Evolutionary conservation across 2,329 filamentous ascomycete genomes (phyloP), one percentile per base, ranked within the genome.

Genomic region (Colletotrichum abscissum): DNA sequence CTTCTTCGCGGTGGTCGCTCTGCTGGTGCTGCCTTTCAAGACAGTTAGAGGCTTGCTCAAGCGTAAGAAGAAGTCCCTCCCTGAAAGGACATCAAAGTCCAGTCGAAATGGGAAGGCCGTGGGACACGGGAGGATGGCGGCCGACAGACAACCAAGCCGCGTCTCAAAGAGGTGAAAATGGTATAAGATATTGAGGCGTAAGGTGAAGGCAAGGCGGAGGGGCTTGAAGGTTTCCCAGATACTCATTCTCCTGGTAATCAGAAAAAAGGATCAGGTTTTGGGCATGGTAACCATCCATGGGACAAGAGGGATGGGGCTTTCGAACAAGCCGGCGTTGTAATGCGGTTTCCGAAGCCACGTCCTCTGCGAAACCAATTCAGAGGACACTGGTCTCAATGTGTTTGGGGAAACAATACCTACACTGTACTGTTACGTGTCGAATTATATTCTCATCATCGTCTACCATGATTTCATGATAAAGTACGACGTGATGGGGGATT

Each of bases 21-120:
- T 88, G 26, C 64, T 86, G 5, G 80, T 85, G 9, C 80, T 88
- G 60, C 87, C 87, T 1, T 80, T 88, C 35, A 82, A 81, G 42
- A 82, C 82, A 2, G 72, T 83, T 16, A 79, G 83, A 30, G 77
- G 80, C 3, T 67, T 85, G 30, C 77, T 84, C 52, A 82, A 79
- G 67, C 79, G 75, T 19, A 78, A 79, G 55, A 81, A 83, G 63
- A 82, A 78, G 67, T 69, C 75, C 33, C 42, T 75, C 19, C 55
- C 78, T 46, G 73, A 76, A 59, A 78, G 77, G 54, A 67, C 74
- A 38, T 76, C 77, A 35, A 78, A 78, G 69, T 76, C 76, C 55
- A 70, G 75, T 26, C 74, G 78, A 11, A 76, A 73, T 63, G 76
- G 76, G 38, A 80, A 80, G 75, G 65, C 75, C 42, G 56, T 76